These are phyloP conservation scores for Theobroma cacao DNA, from an alignment of 345 rosid species.

Conservation along the genomic window DNA sequence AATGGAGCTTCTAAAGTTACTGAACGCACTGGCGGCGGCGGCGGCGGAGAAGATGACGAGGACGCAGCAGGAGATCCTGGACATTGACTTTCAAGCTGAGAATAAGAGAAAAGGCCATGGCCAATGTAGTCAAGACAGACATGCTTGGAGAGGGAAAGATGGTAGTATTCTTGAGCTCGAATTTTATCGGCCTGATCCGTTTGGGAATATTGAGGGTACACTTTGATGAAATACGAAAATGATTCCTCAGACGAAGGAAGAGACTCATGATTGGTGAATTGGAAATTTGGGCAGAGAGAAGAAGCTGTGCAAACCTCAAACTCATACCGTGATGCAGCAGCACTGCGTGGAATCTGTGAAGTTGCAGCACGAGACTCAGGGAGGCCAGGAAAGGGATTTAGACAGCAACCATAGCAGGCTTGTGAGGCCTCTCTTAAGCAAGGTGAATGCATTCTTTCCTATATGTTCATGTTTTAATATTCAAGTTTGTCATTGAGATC, in stretches of 20 bases:
- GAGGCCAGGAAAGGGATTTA: constrained; percentile 39
- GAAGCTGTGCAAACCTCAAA: constrained; percentile 44
- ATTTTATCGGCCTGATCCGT: constrained; percentile 59
- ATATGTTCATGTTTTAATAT: neutral
- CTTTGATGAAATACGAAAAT: constrained; percentile 38
- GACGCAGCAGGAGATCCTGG: neutral
- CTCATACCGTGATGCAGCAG: constrained; percentile 34
- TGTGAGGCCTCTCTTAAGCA: constrained; percentile 43
- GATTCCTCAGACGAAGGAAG: constrained; percentile 64
- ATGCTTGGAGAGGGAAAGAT: constrained; percentile 47
- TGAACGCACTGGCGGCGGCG: constrained; percentile 10
- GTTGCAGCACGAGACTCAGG: constrained; percentile 14
- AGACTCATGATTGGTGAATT: constrained; percentile 85
- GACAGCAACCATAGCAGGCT: constrained; percentile 58
- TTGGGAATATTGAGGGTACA: constrained; percentile 50
- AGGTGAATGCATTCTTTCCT: constrained; percentile 40
- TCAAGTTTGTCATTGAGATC: too few species aligned
- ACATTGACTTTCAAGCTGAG: constrained; percentile 30
- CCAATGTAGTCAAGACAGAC: constrained; percentile 64
- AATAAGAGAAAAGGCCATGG: constrained; percentile 78
- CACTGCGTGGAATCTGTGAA: neutral
- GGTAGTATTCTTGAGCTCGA: constrained; percentile 56
- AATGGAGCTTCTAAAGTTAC: constrained; percentile 20
- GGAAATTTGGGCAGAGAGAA: constrained; percentile 36
- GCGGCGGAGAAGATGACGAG: constrained; percentile 28